phyloP scores from a whole-genome alignment of 1,284 basidiomycete species.

The Inonotus obliquus region DNA sequence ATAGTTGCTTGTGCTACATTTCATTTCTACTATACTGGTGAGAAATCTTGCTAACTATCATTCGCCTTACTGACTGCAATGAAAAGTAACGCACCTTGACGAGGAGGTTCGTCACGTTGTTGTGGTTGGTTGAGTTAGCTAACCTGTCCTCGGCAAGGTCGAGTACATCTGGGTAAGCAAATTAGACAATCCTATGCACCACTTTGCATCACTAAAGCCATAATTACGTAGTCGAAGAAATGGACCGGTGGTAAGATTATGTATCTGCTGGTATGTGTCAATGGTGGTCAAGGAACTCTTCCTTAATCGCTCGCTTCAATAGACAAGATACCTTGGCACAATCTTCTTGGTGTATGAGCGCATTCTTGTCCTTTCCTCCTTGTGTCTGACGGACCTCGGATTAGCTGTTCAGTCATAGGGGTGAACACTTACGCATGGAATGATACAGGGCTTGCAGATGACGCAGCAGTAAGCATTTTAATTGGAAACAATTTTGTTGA shows the following conservation, averaged over 20 bases:
- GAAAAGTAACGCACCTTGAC: not conserved
- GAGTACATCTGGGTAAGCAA: slow-evolving; percentile 9
- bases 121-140: not conserved
- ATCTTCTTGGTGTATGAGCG: not conserved
- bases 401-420: not conserved
- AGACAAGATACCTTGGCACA: slow-evolving; percentile 1
- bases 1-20: not conserved
- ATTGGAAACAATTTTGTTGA: not conserved
- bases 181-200: not conserved
- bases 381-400: not conserved
- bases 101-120: not conserved
- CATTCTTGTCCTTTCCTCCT: not conserved
- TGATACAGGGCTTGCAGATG: not conserved
- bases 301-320: not conserved
- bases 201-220: not conserved
- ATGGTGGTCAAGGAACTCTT: not conserved
- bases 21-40: not conserved
- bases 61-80: not conserved
- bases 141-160: not conserved
- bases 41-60: not conserved
- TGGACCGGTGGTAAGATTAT: slow-evolving; percentile 3
- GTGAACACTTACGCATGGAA: not conserved
- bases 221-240: not conserved
- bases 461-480: too few species aligned
- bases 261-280: not conserved